phyloP scores from a whole-genome alignment of 1,139 yeast genomes.

The Blastobotrys capitulatus region DNA sequence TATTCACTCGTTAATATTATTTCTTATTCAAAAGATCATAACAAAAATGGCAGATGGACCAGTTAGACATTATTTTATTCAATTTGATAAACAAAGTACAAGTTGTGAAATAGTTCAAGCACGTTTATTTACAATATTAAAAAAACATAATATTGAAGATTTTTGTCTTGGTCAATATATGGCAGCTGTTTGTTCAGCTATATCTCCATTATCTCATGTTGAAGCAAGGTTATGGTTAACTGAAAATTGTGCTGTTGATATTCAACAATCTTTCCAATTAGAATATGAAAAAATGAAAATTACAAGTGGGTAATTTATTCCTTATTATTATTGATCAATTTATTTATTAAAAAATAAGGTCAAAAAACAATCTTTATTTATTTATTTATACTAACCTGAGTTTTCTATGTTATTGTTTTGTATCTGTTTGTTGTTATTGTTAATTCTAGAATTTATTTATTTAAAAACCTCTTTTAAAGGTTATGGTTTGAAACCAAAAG shows the following conservation, averaged over 20 bases:
- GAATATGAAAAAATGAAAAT: not conserved
- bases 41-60: not conserved
- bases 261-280: not conserved
- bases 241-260: not conserved
- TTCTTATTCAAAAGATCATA: no score
- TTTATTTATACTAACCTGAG: no score
- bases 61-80: not conserved
- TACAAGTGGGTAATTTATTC: not conserved
- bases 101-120: not conserved
- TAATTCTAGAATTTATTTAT: no score
- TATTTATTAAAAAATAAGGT: no score
- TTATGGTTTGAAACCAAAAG: no score
- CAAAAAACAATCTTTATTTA: not conserved
- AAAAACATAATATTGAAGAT: not conserved
- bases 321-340: not conserved
- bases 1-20: no score
- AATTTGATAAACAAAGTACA: not conserved
- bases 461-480: no score
- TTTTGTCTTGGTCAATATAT: conserved; percentile 1
- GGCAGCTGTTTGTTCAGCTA: not conserved
- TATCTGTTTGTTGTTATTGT: no score
- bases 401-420: no score
- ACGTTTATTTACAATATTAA: not conserved
- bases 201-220: no score
- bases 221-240: not conserved